phyloP scores from a whole-genome alignment of 2,329 filamentous ascomycete species.

The Eutypa lata region DNA sequence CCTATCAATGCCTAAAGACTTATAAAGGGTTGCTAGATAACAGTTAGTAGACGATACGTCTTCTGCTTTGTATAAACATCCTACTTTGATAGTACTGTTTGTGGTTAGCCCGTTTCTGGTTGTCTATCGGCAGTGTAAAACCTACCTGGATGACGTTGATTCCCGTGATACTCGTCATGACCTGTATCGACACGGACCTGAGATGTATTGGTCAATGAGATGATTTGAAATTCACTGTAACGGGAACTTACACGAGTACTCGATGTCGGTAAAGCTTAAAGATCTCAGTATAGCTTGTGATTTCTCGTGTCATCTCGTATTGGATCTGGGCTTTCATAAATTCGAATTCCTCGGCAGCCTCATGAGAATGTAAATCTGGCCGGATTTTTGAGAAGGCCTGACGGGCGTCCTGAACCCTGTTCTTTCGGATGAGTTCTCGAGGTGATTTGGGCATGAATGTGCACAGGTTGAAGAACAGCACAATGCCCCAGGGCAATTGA shows the following conservation, averaged over 20 bases:
- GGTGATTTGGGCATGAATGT: conserved; percentile 54
- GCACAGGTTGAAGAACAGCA: conserved; percentile 45
- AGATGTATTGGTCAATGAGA: neutral
- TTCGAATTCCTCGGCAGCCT: conserved; percentile 45
- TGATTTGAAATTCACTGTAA: neutral
- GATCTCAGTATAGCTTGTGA: conserved; percentile 47
- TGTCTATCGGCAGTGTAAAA: neutral
- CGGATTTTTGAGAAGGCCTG: conserved; percentile 43
- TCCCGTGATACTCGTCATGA: conserved; percentile 50
- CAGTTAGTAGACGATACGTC: neutral
- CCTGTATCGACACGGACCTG: neutral
- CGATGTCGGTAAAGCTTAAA: conserved; percentile 47
- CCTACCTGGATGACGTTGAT: conserved; percentile 47
- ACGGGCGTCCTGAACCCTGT: conserved; percentile 43
- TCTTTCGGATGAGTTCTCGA: conserved; percentile 45
- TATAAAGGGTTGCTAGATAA: conserved; percentile 41
- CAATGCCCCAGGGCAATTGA: conserved; percentile 50
- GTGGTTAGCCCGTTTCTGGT: neutral
- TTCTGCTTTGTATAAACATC: neutral
- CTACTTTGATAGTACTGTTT: conserved; percentile 31
- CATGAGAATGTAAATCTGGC: conserved; percentile 37
- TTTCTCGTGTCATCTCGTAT: conserved; percentile 52
- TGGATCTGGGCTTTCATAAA: conserved; percentile 49
- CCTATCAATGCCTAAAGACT: conserved; percentile 45
- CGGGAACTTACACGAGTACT: conserved; percentile 36